Evolutionary conservation across 139 green algal genomes (phyloP).

Genomic region (Haematococcus sp.): DNA sequence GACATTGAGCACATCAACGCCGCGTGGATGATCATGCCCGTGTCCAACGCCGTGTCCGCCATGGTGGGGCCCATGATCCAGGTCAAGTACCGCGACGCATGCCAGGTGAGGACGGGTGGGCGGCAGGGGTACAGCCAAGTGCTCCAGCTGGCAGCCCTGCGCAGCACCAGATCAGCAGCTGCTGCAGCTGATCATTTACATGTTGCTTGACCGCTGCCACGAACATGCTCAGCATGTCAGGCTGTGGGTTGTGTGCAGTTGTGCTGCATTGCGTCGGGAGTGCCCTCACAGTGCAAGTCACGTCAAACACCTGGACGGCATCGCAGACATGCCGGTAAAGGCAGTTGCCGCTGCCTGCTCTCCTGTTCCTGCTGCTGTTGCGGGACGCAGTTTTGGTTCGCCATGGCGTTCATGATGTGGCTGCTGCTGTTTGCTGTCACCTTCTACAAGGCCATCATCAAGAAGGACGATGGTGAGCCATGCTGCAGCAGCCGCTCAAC

Average conservation of each 20-base stretch:
- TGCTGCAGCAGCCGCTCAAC: too few species aligned
- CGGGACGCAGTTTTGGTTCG: constrained; percentile 37
- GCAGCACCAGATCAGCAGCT: not conserved
- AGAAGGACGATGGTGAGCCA: not conserved
- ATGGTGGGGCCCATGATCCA: constrained; percentile 3
- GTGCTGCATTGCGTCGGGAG: too few species aligned
- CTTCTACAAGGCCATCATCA: constrained; percentile 31
- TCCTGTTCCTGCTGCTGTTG: too few species aligned
- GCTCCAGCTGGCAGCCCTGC: too few species aligned
- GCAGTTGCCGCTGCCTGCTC: too few species aligned
- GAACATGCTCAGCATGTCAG: too few species aligned
- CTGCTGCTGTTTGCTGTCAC: constrained; percentile 33
- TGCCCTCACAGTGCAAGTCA: too few species aligned
- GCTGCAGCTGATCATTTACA: too few species aligned
- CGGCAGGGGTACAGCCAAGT: not conserved
- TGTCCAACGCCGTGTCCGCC: constrained; percentile 3
- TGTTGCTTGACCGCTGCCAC: too few species aligned
- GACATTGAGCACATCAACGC: constrained; percentile 52
- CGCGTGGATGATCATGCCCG: constrained; percentile 30
- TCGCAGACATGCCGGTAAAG: too few species aligned
- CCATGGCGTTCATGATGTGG: constrained; percentile 44
- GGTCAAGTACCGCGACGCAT: not conserved
- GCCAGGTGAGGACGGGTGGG: not conserved
- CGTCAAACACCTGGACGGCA: too few species aligned
- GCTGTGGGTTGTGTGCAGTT: too few species aligned